Evolutionary conservation across 108 stramenopile species (phyloP).

Genomic region (Nitzschia inconspicua): DNA sequence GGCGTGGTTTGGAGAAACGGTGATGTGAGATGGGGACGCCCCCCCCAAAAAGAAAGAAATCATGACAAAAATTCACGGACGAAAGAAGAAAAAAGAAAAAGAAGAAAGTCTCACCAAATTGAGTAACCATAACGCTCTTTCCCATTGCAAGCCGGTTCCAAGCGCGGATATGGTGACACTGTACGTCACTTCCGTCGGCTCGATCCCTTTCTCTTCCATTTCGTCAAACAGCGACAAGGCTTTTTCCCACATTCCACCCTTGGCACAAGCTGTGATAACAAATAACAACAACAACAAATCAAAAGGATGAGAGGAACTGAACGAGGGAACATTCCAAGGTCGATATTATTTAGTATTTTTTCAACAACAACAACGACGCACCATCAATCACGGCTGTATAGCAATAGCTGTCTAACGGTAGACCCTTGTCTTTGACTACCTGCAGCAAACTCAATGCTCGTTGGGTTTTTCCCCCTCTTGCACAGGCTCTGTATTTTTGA

Average conservation of each 20-base stretch:
- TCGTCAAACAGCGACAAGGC: conserved; percentile 69
- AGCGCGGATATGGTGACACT: conserved; percentile 69
- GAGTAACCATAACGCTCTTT: conserved; percentile 59
- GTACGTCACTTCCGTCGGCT: conserved; percentile 64
- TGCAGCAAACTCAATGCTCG: conserved; percentile 61
- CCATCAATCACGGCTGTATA: conserved; percentile 82
- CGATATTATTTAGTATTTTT: background rate
- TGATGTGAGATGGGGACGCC: background rate
- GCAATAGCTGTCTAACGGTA: conserved; percentile 63
- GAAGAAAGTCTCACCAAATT: conserved; percentile 28
- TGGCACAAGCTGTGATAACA: conserved; percentile 52
- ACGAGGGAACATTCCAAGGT: background rate
- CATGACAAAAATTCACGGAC: no score
- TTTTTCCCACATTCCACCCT: conserved; percentile 52
- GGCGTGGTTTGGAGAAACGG: background rate
- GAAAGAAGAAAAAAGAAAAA: background rate
- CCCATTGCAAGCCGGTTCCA: conserved; percentile 76
- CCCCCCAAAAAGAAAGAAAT: background rate
- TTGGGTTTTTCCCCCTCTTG: conserved; percentile 48
- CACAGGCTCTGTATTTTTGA: conserved; percentile 63
- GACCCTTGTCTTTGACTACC: conserved; percentile 52
- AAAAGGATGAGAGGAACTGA: no score
- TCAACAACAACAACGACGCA: background rate
- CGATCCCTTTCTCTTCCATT: conserved; percentile 62
- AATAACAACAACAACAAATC: conserved; percentile 1